Percentiles rank a stretch among this genome's conserved stretches.
Evolutionary conservation across 1,139 yeast genomes (phyloP).

Genomic region (Taphrina wiesneri): DNA sequence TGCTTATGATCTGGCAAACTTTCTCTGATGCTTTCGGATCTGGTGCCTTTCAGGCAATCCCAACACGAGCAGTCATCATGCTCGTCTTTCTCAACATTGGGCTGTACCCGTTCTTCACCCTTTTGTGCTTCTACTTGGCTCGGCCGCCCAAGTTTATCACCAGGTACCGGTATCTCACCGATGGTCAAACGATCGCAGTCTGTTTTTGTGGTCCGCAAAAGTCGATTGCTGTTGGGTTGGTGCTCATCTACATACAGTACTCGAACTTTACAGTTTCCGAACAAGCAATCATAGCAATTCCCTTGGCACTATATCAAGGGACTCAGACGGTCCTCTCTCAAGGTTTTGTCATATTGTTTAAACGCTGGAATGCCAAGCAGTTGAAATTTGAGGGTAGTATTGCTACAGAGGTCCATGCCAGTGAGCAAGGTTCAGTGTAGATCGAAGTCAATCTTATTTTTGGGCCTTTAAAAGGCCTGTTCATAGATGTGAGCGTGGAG

Average conservation of each 20-base stretch:
- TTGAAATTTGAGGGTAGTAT: not conserved
- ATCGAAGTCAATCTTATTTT: not conserved
- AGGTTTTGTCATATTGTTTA: slow-evolving; percentile 63
- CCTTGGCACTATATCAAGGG: slow-evolving; percentile 79
- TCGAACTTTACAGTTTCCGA: slow-evolving; percentile 61
- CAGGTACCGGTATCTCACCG: slow-evolving; percentile 55
- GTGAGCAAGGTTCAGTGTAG: not conserved
- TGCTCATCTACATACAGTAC: slow-evolving; percentile 75
- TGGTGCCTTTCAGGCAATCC: slow-evolving; percentile 69
- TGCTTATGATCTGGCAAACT: slow-evolving; percentile 78
- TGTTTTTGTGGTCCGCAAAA: slow-evolving; percentile 91
- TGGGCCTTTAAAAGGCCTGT: not conserved
- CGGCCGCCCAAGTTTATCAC: slow-evolving; percentile 53
- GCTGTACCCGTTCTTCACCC: slow-evolving; percentile 71
- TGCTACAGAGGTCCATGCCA: not conserved
- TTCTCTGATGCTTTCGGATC: slow-evolving; percentile 87
- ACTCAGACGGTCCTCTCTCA: slow-evolving; percentile 82
- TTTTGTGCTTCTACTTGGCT: slow-evolving; percentile 58
- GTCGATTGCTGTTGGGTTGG: slow-evolving; percentile 88
- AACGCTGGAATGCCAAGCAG: slow-evolving; percentile 55
- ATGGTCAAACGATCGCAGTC: slow-evolving; percentile 71
- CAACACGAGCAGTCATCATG: slow-evolving; percentile 68
- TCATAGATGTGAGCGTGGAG: not conserved
- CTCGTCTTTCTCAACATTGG: slow-evolving; percentile 79
- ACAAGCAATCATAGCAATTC: slow-evolving; percentile 68